Evolutionary conservation across 768 basidiomycete species (phyloP).

Genomic region (Boletus subcaerulescens): DNA sequence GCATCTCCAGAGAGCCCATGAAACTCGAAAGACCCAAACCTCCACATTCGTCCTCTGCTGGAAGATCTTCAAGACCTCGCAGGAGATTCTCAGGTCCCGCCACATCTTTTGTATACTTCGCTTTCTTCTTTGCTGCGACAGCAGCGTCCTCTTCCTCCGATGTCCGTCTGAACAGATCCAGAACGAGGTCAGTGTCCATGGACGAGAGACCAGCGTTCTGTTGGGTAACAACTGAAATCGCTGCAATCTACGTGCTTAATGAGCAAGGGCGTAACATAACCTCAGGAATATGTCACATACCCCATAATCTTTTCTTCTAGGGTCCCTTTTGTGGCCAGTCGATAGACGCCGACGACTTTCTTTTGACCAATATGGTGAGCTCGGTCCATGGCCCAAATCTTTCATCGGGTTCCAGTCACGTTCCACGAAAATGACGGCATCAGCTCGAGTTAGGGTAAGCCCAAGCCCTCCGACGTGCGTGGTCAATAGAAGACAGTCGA

Average conservation of each 20-base stretch:
- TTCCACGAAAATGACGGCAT: conserved; percentile 99
- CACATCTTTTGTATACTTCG: conserved; percentile 52
- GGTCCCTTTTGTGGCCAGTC: conserved; percentile 94
- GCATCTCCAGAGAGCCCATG: conserved; percentile 75
- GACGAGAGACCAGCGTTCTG: conserved; percentile 91
- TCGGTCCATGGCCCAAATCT: conserved; percentile 96
- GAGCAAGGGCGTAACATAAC: conserved; percentile 1
- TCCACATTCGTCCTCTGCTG: conserved; percentile 90
- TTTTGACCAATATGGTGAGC: conserved; percentile 98
- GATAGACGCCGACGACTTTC: conserved; percentile 98
- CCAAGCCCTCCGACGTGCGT: conserved; percentile 97
- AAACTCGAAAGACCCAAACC: conserved; percentile 82
- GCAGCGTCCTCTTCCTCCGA: conserved; percentile 71
- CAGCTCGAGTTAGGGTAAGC: conserved; percentile 93
- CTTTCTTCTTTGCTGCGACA: conserved; percentile 44
- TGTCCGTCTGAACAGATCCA: conserved; percentile 88
- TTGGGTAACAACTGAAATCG: conserved; percentile 95
- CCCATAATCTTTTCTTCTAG: conserved; percentile 99
- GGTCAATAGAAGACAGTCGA: conserved; percentile 92
- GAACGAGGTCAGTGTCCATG: conserved; percentile 96
- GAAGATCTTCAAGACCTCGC: conserved; percentile 87
- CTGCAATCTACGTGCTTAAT: conserved; percentile 63
- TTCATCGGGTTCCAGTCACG: conserved; percentile 99
- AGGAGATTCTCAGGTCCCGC: conserved; percentile 71
- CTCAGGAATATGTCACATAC: conserved; percentile 42